Conservation (phyloP, 352 stramenopile species). For the Aphanomyces cochlioides region DNA sequence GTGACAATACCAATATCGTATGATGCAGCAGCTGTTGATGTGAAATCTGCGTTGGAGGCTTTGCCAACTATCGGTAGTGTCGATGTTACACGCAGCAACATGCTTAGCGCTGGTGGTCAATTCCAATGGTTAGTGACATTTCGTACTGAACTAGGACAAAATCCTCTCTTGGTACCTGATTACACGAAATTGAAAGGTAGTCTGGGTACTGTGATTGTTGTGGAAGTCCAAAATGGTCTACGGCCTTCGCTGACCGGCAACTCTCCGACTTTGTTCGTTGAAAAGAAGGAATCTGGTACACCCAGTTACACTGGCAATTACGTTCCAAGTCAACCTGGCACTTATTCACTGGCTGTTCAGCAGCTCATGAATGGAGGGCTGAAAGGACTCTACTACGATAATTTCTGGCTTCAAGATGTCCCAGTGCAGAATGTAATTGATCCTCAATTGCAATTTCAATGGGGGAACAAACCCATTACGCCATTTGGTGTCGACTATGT, state of each 20-base stretch:
- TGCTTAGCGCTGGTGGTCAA: conserved; percentile 77
- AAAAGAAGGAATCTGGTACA: conserved; percentile 90
- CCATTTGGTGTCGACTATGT: conserved; percentile 93
- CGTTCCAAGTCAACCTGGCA: conserved; percentile 59
- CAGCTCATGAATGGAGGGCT: conserved; percentile 90
- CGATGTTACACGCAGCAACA: conserved; percentile 75
- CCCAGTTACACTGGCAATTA: conserved; percentile 92
- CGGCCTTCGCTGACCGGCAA: conserved; percentile 75
- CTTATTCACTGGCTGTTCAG: conserved; percentile 87
- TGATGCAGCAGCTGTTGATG: conserved; percentile 74
- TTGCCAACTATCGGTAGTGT: conserved; percentile 85
- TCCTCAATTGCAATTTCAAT: conserved; percentile 80
- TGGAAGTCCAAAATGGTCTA: conserved; percentile 62
- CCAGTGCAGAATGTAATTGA: conserved; percentile 88
- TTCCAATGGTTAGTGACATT: conserved; percentile 94
- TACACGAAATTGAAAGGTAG: conserved; percentile 52
- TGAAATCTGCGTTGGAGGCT: conserved; percentile 88
- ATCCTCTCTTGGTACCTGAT: conserved; percentile 58
- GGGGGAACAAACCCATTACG: conserved; percentile 88
- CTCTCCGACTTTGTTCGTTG: conserved; percentile 57
- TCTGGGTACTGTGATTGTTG: conserved; percentile 47
- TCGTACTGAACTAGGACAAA: conserved; percentile 74
- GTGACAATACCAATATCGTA: conserved; percentile 73
- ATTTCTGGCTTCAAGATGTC: conserved; percentile 92
- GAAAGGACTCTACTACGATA: conserved; percentile 92